A percentile compares a stretch with the other conserved stretches of the same genome.
Evolutionary conservation across 176 grass and related monocot genomes (phyloP).

Genomic region (Ampelocalamus luodianensis): DNA sequence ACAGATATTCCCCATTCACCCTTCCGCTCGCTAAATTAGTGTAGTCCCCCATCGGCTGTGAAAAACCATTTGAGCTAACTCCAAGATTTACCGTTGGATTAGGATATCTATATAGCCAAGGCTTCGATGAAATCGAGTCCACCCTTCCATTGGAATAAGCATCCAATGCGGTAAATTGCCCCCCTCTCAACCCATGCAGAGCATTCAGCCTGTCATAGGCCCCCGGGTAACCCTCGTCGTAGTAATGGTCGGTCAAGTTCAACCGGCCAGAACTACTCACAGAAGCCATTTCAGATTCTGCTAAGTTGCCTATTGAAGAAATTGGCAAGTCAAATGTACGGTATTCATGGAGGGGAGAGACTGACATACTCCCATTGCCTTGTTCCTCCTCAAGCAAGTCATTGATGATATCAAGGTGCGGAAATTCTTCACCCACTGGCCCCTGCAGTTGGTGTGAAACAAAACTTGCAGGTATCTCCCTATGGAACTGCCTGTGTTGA

Average conservation of each 20-base stretch:
- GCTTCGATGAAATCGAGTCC: conserved; percentile 39
- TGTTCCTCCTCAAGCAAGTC: conserved; percentile 89
- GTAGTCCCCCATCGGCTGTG: conserved; percentile 51
- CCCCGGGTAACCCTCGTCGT: conserved; percentile 44
- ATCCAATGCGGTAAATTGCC: conserved; percentile 47
- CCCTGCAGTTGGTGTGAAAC: conserved; percentile 54
- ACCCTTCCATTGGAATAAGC: conserved; percentile 55
- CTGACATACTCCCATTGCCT: conserved; percentile 45
- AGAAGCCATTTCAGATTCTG: conserved; percentile 42
- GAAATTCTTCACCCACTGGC: conserved; percentile 73
- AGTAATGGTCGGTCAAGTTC: conserved; percentile 53
- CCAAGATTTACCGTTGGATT: conserved; percentile 57
- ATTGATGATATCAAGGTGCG: conserved; percentile 95
- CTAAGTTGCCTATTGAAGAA: conserved; percentile 50
- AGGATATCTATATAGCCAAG: conserved; percentile 53
- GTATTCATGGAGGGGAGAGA: conserved; percentile 50
- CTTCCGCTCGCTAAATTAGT: conserved; percentile 53
- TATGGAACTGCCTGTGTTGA: conserved; percentile 38
- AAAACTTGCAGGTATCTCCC: conserved; percentile 48
- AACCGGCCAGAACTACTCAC: conserved; percentile 53
- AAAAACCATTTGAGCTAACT: conserved; percentile 47
- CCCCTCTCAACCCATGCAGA: conserved; percentile 52
- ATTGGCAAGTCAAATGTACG: conserved; percentile 49
- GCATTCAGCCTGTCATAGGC: conserved; percentile 52
- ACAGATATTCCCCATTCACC: conserved; percentile 60